A percentile compares a stretch with the other conserved stretches of the same genome.
phyloP scores from a whole-genome alignment of 2,329 filamentous ascomycete genomes.

The Aspergillus japonicus region DNA sequence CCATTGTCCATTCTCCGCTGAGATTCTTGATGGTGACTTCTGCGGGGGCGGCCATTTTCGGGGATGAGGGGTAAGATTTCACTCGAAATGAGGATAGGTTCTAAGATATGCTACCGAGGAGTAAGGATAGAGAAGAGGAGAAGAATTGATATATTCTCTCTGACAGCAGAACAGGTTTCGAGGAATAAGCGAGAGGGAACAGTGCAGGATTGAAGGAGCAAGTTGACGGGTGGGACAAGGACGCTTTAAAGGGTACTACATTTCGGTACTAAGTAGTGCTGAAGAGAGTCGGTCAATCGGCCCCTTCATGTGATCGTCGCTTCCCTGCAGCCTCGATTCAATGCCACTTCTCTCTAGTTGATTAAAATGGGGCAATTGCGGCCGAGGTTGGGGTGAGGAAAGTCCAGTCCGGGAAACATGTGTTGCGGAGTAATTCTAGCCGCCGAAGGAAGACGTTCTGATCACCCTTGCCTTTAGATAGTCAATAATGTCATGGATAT shows the following conservation, averaged over 20 bases:
- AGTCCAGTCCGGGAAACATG: background rate
- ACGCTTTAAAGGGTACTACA: background rate
- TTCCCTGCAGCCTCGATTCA: background rate
- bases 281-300: too few relatives aligned
- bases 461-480: too few relatives aligned
- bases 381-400: background rate
- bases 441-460: background rate
- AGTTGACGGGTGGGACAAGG: background rate
- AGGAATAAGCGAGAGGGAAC: background rate
- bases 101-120: background rate
- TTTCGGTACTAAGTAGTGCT: background rate
- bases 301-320: background rate
- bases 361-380: background rate
- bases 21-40: conserved; percentile 67
- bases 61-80: conserved; percentile 13
- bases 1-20: conserved; percentile 68
- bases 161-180: background rate
- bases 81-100: background rate
- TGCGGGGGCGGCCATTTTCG: conserved; percentile 69
- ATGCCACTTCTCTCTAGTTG: background rate
- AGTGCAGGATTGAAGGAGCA: background rate
- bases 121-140: background rate
- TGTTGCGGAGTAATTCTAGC: background rate
- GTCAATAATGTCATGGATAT: background rate
- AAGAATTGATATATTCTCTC: background rate